Base-by-base conservation (phyloP, 306 rosid genomes). In the Acacia melanoxylon region DNA sequence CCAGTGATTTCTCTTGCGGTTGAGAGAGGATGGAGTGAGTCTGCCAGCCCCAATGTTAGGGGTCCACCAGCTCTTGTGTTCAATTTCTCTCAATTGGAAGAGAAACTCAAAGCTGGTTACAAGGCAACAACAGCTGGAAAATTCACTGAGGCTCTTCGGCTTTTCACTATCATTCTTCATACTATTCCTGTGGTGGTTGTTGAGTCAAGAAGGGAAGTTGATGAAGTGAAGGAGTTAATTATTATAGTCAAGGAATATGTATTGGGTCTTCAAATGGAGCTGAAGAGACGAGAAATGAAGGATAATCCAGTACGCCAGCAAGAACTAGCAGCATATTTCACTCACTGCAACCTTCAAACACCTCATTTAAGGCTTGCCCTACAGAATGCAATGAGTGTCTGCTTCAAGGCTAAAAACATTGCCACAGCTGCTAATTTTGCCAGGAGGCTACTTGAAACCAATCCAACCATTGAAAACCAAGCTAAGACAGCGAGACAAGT, bases 241-340 rank as follows among this genome's bases (percentile, higher is more conserved):
- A 80, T 90, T 67, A 89, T 94, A 29, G 97, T 92, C 17, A 94
- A 89, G 62, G 98, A 94, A 74, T 94, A 94, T 82, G 97, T 91
- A 44, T 65, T 94, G 83, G 98, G 91, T 76, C 84, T 90, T 88
- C 87, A 90, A 80, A 94, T 94, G 87, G 98, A 91, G 89, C 89
- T 92, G 78, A 91, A 87, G 78, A 90, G 97, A 84, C 86, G 91
- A 87, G 98, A 94, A 80, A 72, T 88, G 4, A 87, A 83, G 83
- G 97, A 90, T 81, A 19, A 89, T 83, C 97, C 92, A 20, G 88
- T 80, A 27, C 93, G 95, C 24, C 97, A 91, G 83, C 97, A 90
- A 81, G 98, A 94, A 87, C 98, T 94, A 13, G 98, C 97, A 4
- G 97, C 98, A 77, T 94, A 94, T 87, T 94, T 94, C 83, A 94